Conservation (phyloP, 2,329 filamentous ascomycete genomes). For the Curvularia lunata region DNA sequence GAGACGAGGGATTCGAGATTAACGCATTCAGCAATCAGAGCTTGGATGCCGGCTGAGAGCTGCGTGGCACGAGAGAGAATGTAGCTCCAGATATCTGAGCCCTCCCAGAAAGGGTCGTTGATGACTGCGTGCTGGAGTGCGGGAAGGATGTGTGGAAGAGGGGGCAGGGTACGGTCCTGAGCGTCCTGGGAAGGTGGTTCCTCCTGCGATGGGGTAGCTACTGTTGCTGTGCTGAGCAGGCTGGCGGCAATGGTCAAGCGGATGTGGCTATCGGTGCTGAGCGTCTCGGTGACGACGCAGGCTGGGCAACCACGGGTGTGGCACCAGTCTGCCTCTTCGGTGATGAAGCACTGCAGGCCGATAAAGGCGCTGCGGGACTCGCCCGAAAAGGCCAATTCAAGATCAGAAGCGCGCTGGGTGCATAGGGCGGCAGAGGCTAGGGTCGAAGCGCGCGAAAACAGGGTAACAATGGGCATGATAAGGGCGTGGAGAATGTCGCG, state of each 20-base stretch:
- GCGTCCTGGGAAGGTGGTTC: conserved; percentile 4
- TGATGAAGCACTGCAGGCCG: conserved; percentile 65
- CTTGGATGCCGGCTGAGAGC: conserved; percentile 54
- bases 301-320: conserved; percentile 62
- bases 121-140: conserved; percentile 50
- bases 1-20: conserved; percentile 52
- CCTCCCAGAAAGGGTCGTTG: conserved; percentile 52
- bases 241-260: conserved; percentile 56
- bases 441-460: conserved; percentile 61
- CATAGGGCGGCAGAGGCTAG: conserved; percentile 59
- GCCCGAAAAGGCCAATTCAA: conserved; percentile 63
- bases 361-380: conserved; percentile 64
- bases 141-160: conserved; percentile 50
- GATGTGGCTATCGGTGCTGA: conserved; percentile 57
- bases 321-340: conserved; percentile 65
- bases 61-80: conserved; percentile 53
- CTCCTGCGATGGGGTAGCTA: conserved; percentile 19
- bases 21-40: conserved; percentile 54
- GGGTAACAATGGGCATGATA: conserved; percentile 63
- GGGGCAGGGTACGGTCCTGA: conserved; percentile 30
- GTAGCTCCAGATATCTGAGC: conserved; percentile 51
- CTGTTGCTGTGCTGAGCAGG: conserved; percentile 42
- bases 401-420: conserved; percentile 57
- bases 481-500: conserved; percentile 66
- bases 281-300: conserved; percentile 53